Percentiles rank a stretch among this genome's conserved stretches.
Conservation (phyloP, 1,139 yeast genomes). For the Yamadazyma friedrichii region DNA sequence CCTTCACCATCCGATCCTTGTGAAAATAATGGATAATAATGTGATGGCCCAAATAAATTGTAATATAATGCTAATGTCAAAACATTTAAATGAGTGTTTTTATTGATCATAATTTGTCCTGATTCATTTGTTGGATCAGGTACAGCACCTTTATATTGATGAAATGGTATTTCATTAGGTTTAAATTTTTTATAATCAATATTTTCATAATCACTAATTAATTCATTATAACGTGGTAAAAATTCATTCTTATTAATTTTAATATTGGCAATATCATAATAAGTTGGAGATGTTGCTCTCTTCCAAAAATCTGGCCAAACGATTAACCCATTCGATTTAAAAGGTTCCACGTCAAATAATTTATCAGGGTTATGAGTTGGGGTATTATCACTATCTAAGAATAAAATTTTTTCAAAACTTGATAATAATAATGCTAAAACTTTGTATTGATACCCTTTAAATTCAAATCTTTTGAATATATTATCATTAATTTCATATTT, state of each 20-base stretch:
- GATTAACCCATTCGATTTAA: slow-evolving; percentile 32
- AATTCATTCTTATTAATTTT: slow-evolving; percentile 23
- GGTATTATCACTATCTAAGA: slow-evolving; percentile 75
- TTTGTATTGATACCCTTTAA: slow-evolving; percentile 74
- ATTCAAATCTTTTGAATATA: slow-evolving; percentile 16
- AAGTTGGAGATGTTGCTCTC: slow-evolving; percentile 44
- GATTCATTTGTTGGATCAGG: slow-evolving; percentile 84
- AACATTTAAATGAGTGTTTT: slow-evolving; percentile 61
- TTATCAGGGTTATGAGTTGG: slow-evolving; percentile 59
- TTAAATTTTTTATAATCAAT: slow-evolving; percentile 13
- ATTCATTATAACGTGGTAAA: slow-evolving; percentile 33
- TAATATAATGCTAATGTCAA: slow-evolving; percentile 71
- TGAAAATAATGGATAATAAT: slow-evolving; percentile 79
- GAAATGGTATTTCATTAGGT: slow-evolving; percentile 49
- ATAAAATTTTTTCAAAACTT: slow-evolving; percentile 72
- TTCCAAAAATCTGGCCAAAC: slow-evolving; percentile 53
- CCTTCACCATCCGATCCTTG: slow-evolving; percentile 91
- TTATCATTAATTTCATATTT: slow-evolving; percentile 25
- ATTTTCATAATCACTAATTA: slow-evolving; percentile 14
- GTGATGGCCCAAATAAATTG: slow-evolving; percentile 74
- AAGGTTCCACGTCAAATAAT: slow-evolving; percentile 31
- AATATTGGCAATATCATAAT: slow-evolving; percentile 38
- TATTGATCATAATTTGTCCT: slow-evolving; percentile 75
- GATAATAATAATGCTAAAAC: slow-evolving; percentile 72
- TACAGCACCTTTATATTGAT: slow-evolving; percentile 66